Base-by-base conservation (phyloP, 352 stramenopile species). In the Globisporangium mamillatum region DNA sequence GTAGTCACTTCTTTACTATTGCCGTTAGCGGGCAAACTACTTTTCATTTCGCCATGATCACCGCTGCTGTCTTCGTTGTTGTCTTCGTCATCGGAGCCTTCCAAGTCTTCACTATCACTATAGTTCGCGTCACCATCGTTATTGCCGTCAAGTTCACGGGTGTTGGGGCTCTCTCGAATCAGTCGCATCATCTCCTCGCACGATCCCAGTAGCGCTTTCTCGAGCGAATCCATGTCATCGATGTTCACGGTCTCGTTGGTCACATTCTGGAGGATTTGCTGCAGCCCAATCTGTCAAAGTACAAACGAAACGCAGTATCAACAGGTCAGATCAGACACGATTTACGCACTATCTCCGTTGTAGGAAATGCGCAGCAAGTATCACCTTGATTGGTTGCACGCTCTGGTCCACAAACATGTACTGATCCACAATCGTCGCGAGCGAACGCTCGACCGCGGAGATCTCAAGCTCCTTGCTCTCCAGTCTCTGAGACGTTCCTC, bases 341-440 rank as follows among this genome's bases (percentile, higher is more conserved):
- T 32, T 32, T 32, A 32, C 27, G 27, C 27, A 0, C 27, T 32
- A 32, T 32, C 27, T 32, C 27, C 27, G 27, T 32, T 32, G 27
- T 32, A 32, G 27, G 27, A 32, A 32, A 32, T 32, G 27, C 27
- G 27, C 27, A 32, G 27, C 27, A 32, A 32, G 27, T 6, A 32
- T 32, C 3, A 32, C 86, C 75, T 95, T 93, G 54, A 95, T 81
- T 0, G 84, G 88, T 1, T 84, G 79, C 10, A 95, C 81, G 38
- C 74, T 85, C 66, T 93, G 82, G 41, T 95, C 84, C 1, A 93
- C 85, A 67, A 89, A 95, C 76, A 89, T 89, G 64, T 91, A 95
- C 67, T 93, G 81, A 29, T 95, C 85, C 20, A 92, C 74, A n/a
- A 92, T 79, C 0, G 82, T 92, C 12, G 80, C 75, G 32, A 95